Base-by-base conservation (phyloP, 2,329 filamentous ascomycete genomes). In the Leptographium procerum region DNA sequence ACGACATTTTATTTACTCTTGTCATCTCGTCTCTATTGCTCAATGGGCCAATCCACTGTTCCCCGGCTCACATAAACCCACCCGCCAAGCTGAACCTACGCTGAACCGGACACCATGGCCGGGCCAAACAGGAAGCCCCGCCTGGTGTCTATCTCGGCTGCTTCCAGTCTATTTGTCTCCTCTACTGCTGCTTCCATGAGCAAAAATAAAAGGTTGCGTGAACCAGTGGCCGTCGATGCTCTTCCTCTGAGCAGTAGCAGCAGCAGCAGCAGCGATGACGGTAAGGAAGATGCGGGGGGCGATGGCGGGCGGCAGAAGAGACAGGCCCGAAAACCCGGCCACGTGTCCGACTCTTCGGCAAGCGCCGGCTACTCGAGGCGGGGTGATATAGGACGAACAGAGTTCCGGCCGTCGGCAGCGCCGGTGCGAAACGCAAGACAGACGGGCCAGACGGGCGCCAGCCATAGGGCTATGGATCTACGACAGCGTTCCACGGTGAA, bases 171-270 rank as follows among this genome's bases (percentile, higher is more conserved):
- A 9, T 53, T 54, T 36, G 54, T 53, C 11, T 14, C 36, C 4
- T 14, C 36, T 5, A 31, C 53, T 5, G 22, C 52, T 2, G 26
- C 29, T 8, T 3, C 40, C 16, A 19, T 22, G 19, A 43, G n/a
- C 22, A 57, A 45, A 24, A 55, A 52, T 19, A 59, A 28, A 8
- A 43, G 55, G 28, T 6, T 26, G 13, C 58, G 60, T 3, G 57
- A 59, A 36, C 24, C 58, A 0, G 55, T 40, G 14, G 52, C 61
- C 6, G 60, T 64, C 11, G 60, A 62, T 57, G 61, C 63, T 2
- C 60, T 52, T 8, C 63, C 63, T 3, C 28, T 61, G n/a, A 63
- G 61, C 60, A 64, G 61, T 59, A 63, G 60, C 11, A 55, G 43
- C 3, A 54, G 45, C 3, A 43, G 40, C 40, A 40, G 36, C 16